Conservation (phyloP, 805 yeast genomes). For the Ogataea trehalophila region DNA sequence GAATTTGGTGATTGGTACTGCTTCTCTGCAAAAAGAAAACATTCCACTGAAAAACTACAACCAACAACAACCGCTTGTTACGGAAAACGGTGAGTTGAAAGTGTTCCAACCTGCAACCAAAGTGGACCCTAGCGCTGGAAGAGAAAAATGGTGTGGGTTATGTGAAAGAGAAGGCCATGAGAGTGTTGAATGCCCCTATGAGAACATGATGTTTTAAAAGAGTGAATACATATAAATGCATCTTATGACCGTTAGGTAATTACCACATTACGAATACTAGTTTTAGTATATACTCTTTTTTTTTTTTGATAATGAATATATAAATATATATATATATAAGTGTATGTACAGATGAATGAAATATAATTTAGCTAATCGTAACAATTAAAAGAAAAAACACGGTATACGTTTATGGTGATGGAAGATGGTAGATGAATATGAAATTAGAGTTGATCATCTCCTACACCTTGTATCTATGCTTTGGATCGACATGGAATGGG, state of each 20-base stretch:
- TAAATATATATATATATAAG: conserved; percentile 10
- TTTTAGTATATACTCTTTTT: not conserved
- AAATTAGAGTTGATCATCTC: not conserved
- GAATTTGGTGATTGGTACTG: not conserved
- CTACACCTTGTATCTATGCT: conserved; percentile 42
- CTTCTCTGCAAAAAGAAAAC: not conserved
- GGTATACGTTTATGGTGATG: too few species aligned
- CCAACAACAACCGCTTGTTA: not conserved
- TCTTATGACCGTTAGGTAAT: too few species aligned
- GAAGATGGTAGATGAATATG: too few species aligned
- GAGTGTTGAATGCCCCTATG: conserved; percentile 84
- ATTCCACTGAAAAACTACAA: not conserved
- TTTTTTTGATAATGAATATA: not conserved
- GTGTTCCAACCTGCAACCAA: conserved; percentile 44
- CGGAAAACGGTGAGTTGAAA: conserved; percentile 19
- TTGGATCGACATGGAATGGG: conserved; percentile 73
- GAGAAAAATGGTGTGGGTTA: conserved; percentile 83
- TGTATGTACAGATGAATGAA: conserved; percentile 4
- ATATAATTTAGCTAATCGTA: not conserved
- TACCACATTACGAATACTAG: too few species aligned
- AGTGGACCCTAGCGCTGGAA: conserved; percentile 68
- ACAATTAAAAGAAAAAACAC: too few species aligned
- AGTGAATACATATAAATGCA: not conserved
- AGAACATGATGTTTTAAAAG: conserved; percentile 33
- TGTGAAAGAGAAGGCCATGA: conserved; percentile 91